phyloP scores from a whole-genome alignment of 2,329 filamentous ascomycete species.

The Pseudogymnoascus sp. region DNA sequence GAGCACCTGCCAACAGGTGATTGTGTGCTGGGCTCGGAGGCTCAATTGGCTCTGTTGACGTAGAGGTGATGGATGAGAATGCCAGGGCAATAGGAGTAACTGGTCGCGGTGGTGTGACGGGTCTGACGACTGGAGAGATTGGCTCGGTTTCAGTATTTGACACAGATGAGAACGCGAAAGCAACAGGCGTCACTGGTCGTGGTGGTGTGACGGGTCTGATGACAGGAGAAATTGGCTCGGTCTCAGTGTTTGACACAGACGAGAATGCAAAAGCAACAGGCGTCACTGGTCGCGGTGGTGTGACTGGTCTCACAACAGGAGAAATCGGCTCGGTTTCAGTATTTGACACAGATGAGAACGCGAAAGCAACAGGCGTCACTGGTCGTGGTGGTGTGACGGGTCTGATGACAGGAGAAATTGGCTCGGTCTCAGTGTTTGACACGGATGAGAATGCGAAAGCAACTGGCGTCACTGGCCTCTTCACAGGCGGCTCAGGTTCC shows the following conservation, averaged over 20 bases:
- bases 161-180: conserved; percentile 34
- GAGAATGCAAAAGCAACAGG: conserved; percentile 31
- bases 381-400: conserved; percentile 15
- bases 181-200: conserved; percentile 16
- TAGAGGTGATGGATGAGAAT: conserved; percentile 25
- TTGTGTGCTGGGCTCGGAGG: conserved; percentile 26
- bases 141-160: conserved; percentile 38
- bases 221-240: conserved; percentile 35
- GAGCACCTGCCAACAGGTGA: conserved; percentile 35
- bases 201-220: conserved; percentile 16
- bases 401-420: conserved; percentile 30
- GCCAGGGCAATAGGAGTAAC: conserved; percentile 20
- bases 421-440: conserved; percentile 36
- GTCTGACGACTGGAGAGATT: conserved; percentile 26
- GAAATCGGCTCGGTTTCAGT: conserved; percentile 38
- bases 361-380: conserved; percentile 22
- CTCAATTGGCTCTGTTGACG: conserved; percentile 26
- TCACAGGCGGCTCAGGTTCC: conserved; percentile 26
- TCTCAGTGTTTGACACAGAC: conserved; percentile 35
- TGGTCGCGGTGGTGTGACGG: conserved; percentile 14
- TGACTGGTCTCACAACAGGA: conserved; percentile 20
- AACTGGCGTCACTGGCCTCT: conserved; percentile 13
- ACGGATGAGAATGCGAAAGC: conserved; percentile 34
- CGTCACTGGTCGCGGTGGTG: conserved; percentile 13
- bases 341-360: conserved; percentile 35